Conservation (phyloP, 2,329 filamentous ascomycete genomes). For the Chaetothyriales sp. region DNA sequence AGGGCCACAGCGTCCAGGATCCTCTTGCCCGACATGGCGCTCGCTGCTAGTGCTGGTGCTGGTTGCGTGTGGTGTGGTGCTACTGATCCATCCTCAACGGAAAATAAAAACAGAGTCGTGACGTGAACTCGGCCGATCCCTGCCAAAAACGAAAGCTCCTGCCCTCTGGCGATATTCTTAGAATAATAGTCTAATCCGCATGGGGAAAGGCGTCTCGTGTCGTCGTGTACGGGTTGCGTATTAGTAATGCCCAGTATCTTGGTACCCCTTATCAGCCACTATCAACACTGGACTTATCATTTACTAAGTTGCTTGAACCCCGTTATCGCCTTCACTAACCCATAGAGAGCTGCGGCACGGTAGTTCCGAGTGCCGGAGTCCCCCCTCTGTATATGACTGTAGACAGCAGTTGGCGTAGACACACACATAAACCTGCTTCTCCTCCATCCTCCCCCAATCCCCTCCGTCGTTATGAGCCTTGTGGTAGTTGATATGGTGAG, state of each 20-base stretch:
- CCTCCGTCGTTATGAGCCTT: background rate
- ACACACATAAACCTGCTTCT: background rate
- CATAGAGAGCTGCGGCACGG: too few relatives aligned
- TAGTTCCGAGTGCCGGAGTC: too few relatives aligned
- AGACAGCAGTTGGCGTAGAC: background rate
- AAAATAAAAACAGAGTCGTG: background rate
- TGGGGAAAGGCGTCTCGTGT: background rate
- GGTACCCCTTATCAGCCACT: too few relatives aligned
- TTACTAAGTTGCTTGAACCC: too few relatives aligned
- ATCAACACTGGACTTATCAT: too few relatives aligned
- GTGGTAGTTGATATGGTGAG: background rate
- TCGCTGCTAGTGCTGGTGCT: background rate
- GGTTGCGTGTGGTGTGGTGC: too few relatives aligned
- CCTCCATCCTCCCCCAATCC: background rate
- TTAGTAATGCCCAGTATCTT: too few relatives aligned
- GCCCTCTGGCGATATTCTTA: too few relatives aligned
- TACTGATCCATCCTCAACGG: background rate
- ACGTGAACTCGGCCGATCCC: background rate
- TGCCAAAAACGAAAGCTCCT: background rate
- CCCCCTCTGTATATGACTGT: too few relatives aligned
- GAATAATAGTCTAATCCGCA: background rate
- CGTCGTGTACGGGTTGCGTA: too few relatives aligned
- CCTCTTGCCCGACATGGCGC: conserved; percentile 42
- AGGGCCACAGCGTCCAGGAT: conserved; percentile 56
- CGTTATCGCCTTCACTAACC: too few relatives aligned